phyloP scores from a whole-genome alignment of 2,329 filamentous ascomycete genomes.

The Byssochlamys sp. region DNA sequence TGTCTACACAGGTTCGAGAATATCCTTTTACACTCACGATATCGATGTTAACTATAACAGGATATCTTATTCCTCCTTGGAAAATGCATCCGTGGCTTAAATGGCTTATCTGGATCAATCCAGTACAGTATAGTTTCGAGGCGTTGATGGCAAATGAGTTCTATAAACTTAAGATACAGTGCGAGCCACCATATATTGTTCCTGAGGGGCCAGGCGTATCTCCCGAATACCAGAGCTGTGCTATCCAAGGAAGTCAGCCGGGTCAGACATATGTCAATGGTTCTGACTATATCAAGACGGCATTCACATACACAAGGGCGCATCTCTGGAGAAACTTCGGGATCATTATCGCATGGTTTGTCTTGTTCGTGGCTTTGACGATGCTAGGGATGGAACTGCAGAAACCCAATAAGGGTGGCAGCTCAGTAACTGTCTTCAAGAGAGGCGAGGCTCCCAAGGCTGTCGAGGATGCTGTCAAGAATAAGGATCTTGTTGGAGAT shows the following conservation, averaged over 20 bases:
- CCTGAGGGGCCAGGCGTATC: constrained; percentile 41
- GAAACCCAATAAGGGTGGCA: constrained; percentile 71
- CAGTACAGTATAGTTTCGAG: constrained; percentile 61
- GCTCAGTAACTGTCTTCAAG: constrained; percentile 68
- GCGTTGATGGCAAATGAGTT: constrained; percentile 63
- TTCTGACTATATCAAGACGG: constrained; percentile 45
- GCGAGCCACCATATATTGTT: constrained; percentile 47
- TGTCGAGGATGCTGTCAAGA: constrained; percentile 49
- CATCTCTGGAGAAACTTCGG: constrained; percentile 67
- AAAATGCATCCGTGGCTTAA: constrained; percentile 56
- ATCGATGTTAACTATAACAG: constrained; percentile 20
- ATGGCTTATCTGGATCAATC: constrained; percentile 58
- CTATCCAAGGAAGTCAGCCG: constrained; percentile 48
- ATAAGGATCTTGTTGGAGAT: constrained; percentile 31
- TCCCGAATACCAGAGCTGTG: constrained; percentile 48
- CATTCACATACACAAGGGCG: constrained; percentile 46
- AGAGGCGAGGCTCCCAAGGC: constrained; percentile 52
- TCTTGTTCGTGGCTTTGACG: constrained; percentile 66
- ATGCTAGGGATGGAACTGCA: constrained; percentile 69
- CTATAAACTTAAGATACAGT: constrained; percentile 46
- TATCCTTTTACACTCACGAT: neutral
- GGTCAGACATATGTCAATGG: constrained; percentile 46
- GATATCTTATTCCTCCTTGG: constrained; percentile 53
- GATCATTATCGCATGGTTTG: constrained; percentile 66
- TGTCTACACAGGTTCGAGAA: constrained; percentile 44